These are phyloP conservation scores for Endocalyx cinctus DNA, from an alignment of 2,329 filamentous ascomycete genomes.

Conservation along the genomic window DNA sequence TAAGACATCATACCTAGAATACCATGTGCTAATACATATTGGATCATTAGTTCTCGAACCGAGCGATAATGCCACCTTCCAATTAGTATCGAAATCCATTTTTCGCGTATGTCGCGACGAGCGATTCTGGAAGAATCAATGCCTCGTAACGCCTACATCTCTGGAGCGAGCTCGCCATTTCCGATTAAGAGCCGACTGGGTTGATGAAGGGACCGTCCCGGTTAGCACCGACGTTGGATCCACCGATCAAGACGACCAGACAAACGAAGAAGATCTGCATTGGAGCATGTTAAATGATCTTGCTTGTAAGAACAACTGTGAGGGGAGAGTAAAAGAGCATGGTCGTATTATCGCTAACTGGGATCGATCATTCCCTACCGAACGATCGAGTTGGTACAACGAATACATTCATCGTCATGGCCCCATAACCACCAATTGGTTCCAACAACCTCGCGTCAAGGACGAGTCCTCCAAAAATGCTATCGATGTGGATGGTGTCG, in stretches of 20 bases:
- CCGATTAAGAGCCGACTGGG: conserved; percentile 40
- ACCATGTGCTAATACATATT: too few species aligned
- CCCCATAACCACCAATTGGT: conserved; percentile 70
- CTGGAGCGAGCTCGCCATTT: conserved; percentile 51
- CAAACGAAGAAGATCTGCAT: conserved; percentile 23
- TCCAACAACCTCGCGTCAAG: conserved; percentile 55
- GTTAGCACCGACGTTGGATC: conserved; percentile 11
- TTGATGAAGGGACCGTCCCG: conserved; percentile 21
- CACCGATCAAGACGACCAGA: conserved; percentile 17
- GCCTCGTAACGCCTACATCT: conserved; percentile 66
- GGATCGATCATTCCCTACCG: conserved; percentile 71
- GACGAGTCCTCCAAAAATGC: conserved; percentile 39
- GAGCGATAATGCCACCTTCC: conserved; percentile 60
- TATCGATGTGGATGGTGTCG: conserved; percentile 69
- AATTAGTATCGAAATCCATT: conserved; percentile 64
- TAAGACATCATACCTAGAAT: too few species aligned
- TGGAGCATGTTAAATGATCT: conserved; percentile 15
- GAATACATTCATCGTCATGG: conserved; percentile 83
- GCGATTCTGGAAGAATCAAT: conserved; percentile 69
- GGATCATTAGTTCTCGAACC: conserved; percentile 53
- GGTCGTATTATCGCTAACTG: conserved; percentile 68
- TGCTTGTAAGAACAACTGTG: conserved; percentile 19
- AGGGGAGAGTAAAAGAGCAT: conserved; percentile 33
- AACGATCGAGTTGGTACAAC: conserved; percentile 77
- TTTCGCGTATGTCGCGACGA: conserved; percentile 67